These are phyloP conservation scores for Quercus aquifolioides DNA, from an alignment of 306 rosid genomes.

Conservation along the genomic window DNA sequence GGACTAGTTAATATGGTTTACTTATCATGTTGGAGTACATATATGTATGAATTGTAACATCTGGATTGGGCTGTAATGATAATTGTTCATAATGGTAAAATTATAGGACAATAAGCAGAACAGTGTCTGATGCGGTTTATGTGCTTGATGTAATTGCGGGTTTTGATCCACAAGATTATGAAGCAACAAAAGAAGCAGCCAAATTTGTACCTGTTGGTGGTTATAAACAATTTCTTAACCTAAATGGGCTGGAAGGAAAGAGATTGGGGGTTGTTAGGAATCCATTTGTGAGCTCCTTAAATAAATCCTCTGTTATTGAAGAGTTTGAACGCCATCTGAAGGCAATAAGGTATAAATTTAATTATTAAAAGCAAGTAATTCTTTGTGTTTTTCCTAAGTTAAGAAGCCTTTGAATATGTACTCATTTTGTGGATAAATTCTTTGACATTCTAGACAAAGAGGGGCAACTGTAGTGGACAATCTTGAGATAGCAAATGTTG, in stretches of 20 bases:
- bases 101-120: slow-evolving; percentile 65
- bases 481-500: slow-evolving; percentile 44
- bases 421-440: not conserved
- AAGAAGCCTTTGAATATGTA: not conserved
- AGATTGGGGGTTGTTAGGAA: slow-evolving; percentile 61
- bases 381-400: not conserved
- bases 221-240: slow-evolving; percentile 50
- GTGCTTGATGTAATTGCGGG: slow-evolving; percentile 74
- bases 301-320: slow-evolving; percentile 29
- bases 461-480: slow-evolving; percentile 66
- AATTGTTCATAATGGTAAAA: not conserved
- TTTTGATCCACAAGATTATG: slow-evolving; percentile 49
- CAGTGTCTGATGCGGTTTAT: slow-evolving; percentile 70
- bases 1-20: too few relatives aligned
- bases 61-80: not conserved
- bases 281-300: slow-evolving; percentile 29
- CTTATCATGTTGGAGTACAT: too few relatives aligned
- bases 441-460: slow-evolving; percentile 36
- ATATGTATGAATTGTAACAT: not conserved
- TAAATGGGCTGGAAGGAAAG: slow-evolving; percentile 59
- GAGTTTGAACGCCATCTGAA: slow-evolving; percentile 45
- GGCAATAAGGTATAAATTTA: slow-evolving; percentile 31
- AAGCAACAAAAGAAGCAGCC: slow-evolving; percentile 45
- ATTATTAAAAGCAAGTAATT: not conserved
- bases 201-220: slow-evolving; percentile 55